Base-by-base conservation (phyloP, 129 eudicot genomes). In the Tagetes erecta region DNA sequence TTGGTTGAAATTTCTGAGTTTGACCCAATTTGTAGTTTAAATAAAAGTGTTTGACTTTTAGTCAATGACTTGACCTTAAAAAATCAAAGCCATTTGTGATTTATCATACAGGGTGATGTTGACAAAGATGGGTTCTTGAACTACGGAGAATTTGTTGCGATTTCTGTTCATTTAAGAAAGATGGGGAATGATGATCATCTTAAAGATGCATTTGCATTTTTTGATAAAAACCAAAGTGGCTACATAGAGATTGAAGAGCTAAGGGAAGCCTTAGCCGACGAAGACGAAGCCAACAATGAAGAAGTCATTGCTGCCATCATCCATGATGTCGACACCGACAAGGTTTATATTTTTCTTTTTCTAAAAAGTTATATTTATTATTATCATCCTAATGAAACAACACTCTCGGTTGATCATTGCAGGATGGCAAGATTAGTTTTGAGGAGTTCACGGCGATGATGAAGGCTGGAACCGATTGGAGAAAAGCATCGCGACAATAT, bases 391-490 rank as follows among this genome's bases (percentile, higher is more conserved):
- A 6, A 10, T 49, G 11, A 5, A 51, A 8, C 9, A 20, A 45
- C 4, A 35, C 12, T 70, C 33, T 59, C 38, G 44, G 57, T 64
- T 78, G 58, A 77, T 71, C 72, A 20, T 53, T 64, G 73, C 80
- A 93, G 98, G 98, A 90, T 52, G 95, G 98, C 40, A 83, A 85
- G 33, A 92, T 90, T 76, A 93, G 96, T 74, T 93, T 82, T 27
- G 98, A 93, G 3, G 98, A 93, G 69, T 93, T 93, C 72, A 84
- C 92, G 0, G 86, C 88, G 6, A 93, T 93, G 98, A 93, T 93
- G 98, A 90, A 93, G 78, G 84, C 96, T 3, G 98, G 98, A 63
- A 90, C 96, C 4, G 98, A 93, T 78, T 93, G 98, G 98, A 93
- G 98, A 76, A 93, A 93, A 77, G 98, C 98, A 56, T 92, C 98